A percentile compares a stretch with the other conserved stretches of the same genome.
phyloP scores from a whole-genome alignment of 768 basidiomycete species.

The Tylopilus cervinicoccineus region DNA sequence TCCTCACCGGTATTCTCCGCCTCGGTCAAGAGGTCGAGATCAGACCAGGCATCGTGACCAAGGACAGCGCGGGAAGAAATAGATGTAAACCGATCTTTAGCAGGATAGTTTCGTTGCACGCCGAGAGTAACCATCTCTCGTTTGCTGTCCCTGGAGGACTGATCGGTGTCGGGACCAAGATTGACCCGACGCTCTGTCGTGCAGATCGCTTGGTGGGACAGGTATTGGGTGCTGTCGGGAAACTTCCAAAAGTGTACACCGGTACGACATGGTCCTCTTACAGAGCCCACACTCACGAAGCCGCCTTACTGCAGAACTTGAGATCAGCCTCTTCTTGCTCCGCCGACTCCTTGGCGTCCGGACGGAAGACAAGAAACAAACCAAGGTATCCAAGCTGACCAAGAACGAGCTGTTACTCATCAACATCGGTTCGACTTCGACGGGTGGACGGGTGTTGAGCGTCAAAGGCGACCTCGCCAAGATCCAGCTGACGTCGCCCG shows the following conservation, averaged over 20 bases:
- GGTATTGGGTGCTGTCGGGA: slow-evolving; percentile 92
- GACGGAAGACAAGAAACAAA: slow-evolving; percentile 98
- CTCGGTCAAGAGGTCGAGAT: slow-evolving; percentile 96
- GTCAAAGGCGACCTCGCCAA: slow-evolving; percentile 95
- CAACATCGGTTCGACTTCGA: slow-evolving; percentile 97
- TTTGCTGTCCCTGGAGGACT: slow-evolving; percentile 97
- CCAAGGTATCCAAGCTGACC: slow-evolving; percentile 87
- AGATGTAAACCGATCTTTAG: slow-evolving; percentile 93
- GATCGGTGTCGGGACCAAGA: slow-evolving; percentile 97
- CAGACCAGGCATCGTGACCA: slow-evolving; percentile 93
- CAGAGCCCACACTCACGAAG: no score
- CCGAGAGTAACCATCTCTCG: slow-evolving; percentile 90
- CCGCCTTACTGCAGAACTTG: slow-evolving; percentile 54
- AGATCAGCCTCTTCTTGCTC: slow-evolving; percentile 91
- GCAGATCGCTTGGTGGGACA: slow-evolving; percentile 97
- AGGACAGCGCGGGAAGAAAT: slow-evolving; percentile 86
- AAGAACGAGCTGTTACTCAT: slow-evolving; percentile 93
- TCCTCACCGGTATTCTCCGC: slow-evolving; percentile 85
- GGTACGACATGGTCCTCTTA: slow-evolving; percentile 37
- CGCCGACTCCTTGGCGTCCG: slow-evolving; percentile 96
- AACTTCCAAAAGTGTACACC: slow-evolving; percentile 89
- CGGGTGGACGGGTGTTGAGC: slow-evolving; percentile 90
- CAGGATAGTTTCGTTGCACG: slow-evolving; percentile 85
- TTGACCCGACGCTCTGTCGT: slow-evolving; percentile 94
- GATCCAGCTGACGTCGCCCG: slow-evolving; percentile 90